Evolutionary conservation across 257 asterid genomes (phyloP).

Genomic region (Primulina eburnea): DNA sequence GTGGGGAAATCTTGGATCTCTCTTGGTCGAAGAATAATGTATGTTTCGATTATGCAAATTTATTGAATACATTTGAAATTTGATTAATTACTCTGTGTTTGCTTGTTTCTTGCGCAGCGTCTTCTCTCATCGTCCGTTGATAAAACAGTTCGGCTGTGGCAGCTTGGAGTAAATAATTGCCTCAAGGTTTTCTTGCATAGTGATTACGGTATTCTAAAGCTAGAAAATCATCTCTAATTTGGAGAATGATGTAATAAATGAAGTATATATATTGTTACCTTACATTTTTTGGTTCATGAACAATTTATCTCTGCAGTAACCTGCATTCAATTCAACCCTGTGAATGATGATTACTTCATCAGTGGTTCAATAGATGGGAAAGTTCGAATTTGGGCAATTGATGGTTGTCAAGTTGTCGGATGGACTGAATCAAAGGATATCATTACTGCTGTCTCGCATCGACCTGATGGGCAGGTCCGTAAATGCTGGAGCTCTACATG

Average conservation of each 20-base stretch:
- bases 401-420: slow-evolving; percentile 66
- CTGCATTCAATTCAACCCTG: slow-evolving; percentile 74
- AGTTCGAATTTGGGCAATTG: slow-evolving; percentile 77
- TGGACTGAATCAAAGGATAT: slow-evolving; percentile 86
- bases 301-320: slow-evolving; percentile 61
- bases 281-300: slow-evolving; percentile 22
- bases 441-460: slow-evolving; percentile 80
- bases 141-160: slow-evolving; percentile 92
- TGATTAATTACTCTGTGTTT: not conserved
- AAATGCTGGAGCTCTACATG: slow-evolving; percentile 5
- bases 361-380: slow-evolving; percentile 98
- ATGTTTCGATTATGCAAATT: slow-evolving; percentile 30
- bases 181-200: slow-evolving; percentile 69
- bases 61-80: slow-evolving; percentile 8
- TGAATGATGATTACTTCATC: slow-evolving; percentile 67
- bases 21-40: slow-evolving; percentile 84
- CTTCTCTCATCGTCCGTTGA: slow-evolving; percentile 83
- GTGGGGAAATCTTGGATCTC: slow-evolving; percentile 69
- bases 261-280: slow-evolving; percentile 6
- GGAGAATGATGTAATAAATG: not conserved
- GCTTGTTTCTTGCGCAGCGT: slow-evolving; percentile 44
- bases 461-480: slow-evolving; percentile 82
- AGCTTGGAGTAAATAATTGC: slow-evolving; percentile 68
- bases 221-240: slow-evolving; percentile 5
- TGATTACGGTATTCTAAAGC: slow-evolving; percentile 60